Conservation (phyloP, 345 rosid species). For the Linum lewisii region DNA sequence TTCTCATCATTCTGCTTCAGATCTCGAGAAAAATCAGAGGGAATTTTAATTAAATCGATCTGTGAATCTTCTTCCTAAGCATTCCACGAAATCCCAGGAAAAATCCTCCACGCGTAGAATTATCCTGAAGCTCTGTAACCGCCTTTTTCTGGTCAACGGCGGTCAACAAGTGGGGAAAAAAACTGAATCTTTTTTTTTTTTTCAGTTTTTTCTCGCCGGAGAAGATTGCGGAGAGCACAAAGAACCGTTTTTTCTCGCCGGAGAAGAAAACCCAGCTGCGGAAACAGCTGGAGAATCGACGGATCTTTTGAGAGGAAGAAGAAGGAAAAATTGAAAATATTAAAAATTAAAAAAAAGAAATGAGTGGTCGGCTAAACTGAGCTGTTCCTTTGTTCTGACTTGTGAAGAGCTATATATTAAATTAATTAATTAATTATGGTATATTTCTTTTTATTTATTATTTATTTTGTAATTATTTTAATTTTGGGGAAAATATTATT, state of each 20-base stretch:
- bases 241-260: too few relatives aligned
- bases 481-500: background rate
- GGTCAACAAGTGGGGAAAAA: too few relatives aligned
- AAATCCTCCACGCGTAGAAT: conserved; percentile 55
- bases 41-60: conserved; percentile 48
- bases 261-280: too few relatives aligned
- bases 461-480: too few relatives aligned
- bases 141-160: too few relatives aligned
- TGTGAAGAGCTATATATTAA: conserved; percentile 4
- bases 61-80: conserved; percentile 82
- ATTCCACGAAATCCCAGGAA: conserved; percentile 93
- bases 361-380: conserved; percentile 65
- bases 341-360: conserved; percentile 23
- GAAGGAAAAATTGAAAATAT: background rate
- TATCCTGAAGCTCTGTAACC: too few relatives aligned
- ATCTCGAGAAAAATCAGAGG: background rate
- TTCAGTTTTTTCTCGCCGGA: too few relatives aligned
- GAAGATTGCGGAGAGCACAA: too few relatives aligned
- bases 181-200: too few relatives aligned
- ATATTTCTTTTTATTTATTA: background rate
- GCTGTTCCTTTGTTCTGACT: conserved; percentile 15
- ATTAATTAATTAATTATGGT: too few relatives aligned
- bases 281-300: too few relatives aligned
- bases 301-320: background rate
- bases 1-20: conserved; percentile 35